phyloP scores from a whole-genome alignment of 2,329 filamentous ascomycete genomes.

The Xylaria sp. region DNA sequence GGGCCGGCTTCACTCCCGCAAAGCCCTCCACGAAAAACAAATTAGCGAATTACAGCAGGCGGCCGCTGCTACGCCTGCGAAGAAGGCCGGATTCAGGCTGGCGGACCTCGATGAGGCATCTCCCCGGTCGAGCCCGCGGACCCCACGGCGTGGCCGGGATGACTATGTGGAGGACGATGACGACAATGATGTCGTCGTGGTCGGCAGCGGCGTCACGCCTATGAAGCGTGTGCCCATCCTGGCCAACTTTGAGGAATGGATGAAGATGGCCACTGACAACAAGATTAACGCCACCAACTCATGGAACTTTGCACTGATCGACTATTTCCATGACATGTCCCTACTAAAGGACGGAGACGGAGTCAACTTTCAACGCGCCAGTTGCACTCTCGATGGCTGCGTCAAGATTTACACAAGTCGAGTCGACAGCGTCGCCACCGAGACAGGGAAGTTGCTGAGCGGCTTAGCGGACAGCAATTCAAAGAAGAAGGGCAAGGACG shows the following conservation, averaged over 20 bases:
- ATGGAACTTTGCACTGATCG: slow-evolving; percentile 99
- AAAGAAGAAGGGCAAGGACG: slow-evolving; percentile 74
- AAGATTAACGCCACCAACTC: slow-evolving; percentile 98
- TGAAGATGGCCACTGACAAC: slow-evolving; percentile 99
- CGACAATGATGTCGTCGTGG: slow-evolving; percentile 71
- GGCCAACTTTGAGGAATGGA: slow-evolving; percentile 99
- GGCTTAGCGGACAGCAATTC: slow-evolving; percentile 89
- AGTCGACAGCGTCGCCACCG: slow-evolving; percentile 97
- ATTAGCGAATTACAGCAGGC: slow-evolving; percentile 92
- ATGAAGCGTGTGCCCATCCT: slow-evolving; percentile 96
- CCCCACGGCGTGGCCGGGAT: slow-evolving; percentile 55
- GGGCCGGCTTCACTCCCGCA: slow-evolving; percentile 84
- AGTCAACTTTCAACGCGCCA: slow-evolving; percentile 98
- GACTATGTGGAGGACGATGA: slow-evolving; percentile 65
- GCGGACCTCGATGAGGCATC: slow-evolving; percentile 67
- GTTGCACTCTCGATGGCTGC: slow-evolving; percentile 95
- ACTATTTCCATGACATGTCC: slow-evolving; percentile 99
- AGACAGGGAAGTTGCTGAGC: slow-evolving; percentile 94
- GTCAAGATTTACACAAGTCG: slow-evolving; percentile 99
- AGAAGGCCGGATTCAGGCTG: slow-evolving; percentile 69
- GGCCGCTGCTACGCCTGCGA: slow-evolving; percentile 72
- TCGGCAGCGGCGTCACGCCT: slow-evolving; percentile 83
- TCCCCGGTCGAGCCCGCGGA: slow-evolving; percentile 66
- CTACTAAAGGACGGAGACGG: slow-evolving; percentile 94
- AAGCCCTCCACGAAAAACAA: slow-evolving; percentile 88